A percentile compares a stretch with the other conserved stretches of the same genome.
These are phyloP conservation scores for Botryococcus braunii DNA, from an alignment of 163 green algal species.

Conservation along the genomic window DNA sequence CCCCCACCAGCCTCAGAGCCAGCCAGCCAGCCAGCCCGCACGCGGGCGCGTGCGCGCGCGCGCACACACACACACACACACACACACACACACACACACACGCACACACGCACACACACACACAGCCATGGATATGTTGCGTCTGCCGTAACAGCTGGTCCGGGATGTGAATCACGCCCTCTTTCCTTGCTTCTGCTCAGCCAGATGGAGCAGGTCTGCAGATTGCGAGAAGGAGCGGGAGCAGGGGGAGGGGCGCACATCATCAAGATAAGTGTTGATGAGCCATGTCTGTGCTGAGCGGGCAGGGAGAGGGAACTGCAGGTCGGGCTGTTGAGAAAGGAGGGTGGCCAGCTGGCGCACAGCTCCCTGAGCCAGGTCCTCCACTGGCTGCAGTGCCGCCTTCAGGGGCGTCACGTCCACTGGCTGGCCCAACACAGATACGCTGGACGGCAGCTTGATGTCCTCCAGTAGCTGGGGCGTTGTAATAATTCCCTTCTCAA, in stretches of 20 bases:
- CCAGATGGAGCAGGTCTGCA: too few species aligned
- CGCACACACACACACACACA: too few species aligned
- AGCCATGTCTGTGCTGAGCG: slow-evolving; percentile 41
- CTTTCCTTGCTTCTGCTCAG: too few species aligned
- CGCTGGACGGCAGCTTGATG: slow-evolving; percentile 46
- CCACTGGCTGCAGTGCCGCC: slow-evolving; percentile 31
- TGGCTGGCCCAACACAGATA: slow-evolving; percentile 48
- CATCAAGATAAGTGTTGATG: slow-evolving; percentile 69
- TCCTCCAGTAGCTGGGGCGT: slow-evolving; percentile 54
- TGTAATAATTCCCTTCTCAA: slow-evolving; percentile 37
- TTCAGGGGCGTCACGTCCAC: slow-evolving; percentile 49
- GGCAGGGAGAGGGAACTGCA: slow-evolving; percentile 26
- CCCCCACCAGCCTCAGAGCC: too few species aligned
- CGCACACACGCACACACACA: too few species aligned
- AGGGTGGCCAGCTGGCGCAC: slow-evolving; percentile 21
- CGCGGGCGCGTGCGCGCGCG: too few species aligned
- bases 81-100: too few species aligned
- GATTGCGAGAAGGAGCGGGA: too few species aligned
- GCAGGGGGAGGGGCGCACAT: slow-evolving; percentile 23
- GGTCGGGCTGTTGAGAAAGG: slow-evolving; percentile 28
- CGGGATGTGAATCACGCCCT: too few species aligned
- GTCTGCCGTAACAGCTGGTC: too few species aligned
- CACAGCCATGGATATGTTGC: too few species aligned
- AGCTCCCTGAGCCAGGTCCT: slow-evolving; percentile 19
- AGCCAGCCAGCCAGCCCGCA: too few species aligned